Base-by-base conservation (phyloP, 1,139 yeast genomes). In the Kodamaea plutei region DNA sequence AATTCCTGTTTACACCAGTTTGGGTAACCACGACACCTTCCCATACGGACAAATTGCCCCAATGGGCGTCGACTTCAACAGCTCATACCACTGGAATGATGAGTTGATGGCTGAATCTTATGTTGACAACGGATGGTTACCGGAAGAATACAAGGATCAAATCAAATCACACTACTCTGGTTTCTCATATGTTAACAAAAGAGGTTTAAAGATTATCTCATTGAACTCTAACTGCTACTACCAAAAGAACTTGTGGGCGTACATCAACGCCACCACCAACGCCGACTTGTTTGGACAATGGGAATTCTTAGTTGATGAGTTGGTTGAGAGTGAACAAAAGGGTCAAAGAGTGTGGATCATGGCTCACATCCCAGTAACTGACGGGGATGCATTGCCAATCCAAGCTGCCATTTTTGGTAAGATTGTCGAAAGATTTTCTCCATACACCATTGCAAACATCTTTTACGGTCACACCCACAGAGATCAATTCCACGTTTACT, bases 21-120 rank as follows among this genome's bases (percentile, higher is more conserved):
- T 81, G 44, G 88, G 89, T 11, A 80, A 80, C 52, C 88, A 81
- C 51, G 88, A 81, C 47, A 73, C 81, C 12, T 80, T 72, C 63
- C 88, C 88, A 10, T 79, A 77, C 47, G 83, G 80, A 11, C 85
- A 79, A 52, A 52, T 78, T 35, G 80, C 87, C 2, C 84, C 80
- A 27, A 39, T 47, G 16, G 37, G 51, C 20, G 56, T 47, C 34
- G 54, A 54, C 29, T 58, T 66, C 35, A 60, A 63, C 30, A 68
- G 70, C 40, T 55, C 72, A 35, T 77, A 76, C 47, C 62, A 69
- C 28, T 79, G 79, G 75, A 79, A 81, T 45, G 64, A 69, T 9
- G 79, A 79, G 13, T 58, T 77, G 35, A 68, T 80, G 73, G 69
- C 77, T 25, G 71, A 75, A 30, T 46, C 80, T 32, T 79, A 84